Evolutionary conservation across 2,329 filamentous ascomycete species (phyloP), one percentile per base, ranked within the genome.

Genomic region (Sporothrix brunneoviolacea): DNA sequence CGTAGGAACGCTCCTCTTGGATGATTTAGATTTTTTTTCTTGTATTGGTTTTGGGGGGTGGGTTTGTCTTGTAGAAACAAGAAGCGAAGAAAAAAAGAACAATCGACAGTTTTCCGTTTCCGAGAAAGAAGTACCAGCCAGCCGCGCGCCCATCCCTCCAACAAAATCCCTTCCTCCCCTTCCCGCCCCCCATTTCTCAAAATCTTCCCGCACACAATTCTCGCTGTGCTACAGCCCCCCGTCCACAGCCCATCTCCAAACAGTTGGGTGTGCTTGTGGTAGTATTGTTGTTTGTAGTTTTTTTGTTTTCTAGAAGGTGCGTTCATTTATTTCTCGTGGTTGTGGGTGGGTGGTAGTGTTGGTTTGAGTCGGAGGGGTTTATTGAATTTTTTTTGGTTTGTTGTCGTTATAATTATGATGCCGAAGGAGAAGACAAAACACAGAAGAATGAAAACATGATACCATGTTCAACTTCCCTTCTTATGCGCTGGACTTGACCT

Each of bases 401-500:
- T 38, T 35, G 35, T 38, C 33, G 33, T 39, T 19, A 28, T 27
- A 30, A 38, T 35, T 21, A 21, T 7, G 21, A 38, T 19, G 24
- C 28, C 15, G 10, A 28, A 38, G 30, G 18, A 28, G 37, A 19
- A 32, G 21, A 24, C 15, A 32, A 37, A 16, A 27, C 13, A 32
- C 27, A 35, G 35, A 38, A 18, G 40, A 50, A 30, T 8, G 28
- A 19, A 28, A 50, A 43, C 30, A 43, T 27, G 32, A 15, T n/a
- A 22, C 18, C 19, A 33, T 48, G 35, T 33, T 48, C 33, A 28
- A 24, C 22, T 28, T 24, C 21, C 8, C 16, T 50, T 33, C 36
- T 70, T 86, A 88, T 72, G 86, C 84, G 65, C 84, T 76, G 65
- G 86, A 84, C 79, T 86, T 87, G 76, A 95, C 78, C 83, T 95